These are phyloP conservation scores for Wolfiporia cocos DNA, from an alignment of 1,284 basidiomycete species.

Conservation along the genomic window DNA sequence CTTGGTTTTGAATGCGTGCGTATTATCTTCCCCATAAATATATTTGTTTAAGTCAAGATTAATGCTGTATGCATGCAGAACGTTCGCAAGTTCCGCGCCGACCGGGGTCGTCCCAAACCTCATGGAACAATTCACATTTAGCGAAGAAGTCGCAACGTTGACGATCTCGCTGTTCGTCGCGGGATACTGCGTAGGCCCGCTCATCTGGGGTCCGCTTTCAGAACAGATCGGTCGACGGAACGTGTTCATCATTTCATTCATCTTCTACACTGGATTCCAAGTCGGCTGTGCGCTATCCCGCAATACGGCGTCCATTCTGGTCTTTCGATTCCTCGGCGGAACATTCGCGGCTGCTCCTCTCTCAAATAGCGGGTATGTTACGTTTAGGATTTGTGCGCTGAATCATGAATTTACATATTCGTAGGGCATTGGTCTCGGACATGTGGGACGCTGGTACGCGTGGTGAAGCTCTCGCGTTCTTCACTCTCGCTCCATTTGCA, in stretches of 20 bases:
- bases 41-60: constrained; percentile 6
- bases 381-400: too few relatives aligned
- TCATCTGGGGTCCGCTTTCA: constrained; percentile 57
- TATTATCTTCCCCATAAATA: constrained; percentile 4
- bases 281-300: constrained; percentile 25
- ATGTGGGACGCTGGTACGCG: constrained; percentile 31
- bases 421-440: constrained; percentile 28
- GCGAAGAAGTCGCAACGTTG: constrained; percentile 38
- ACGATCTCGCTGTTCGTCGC: constrained; percentile 38
- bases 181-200: constrained; percentile 46
- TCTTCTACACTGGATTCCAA: constrained; percentile 24
- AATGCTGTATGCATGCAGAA: constrained; percentile 25
- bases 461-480: constrained; percentile 29
- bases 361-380: constrained; percentile 23
- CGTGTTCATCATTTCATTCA: constrained; percentile 49
- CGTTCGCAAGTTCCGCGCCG: constrained; percentile 59
- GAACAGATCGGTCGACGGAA: constrained; percentile 59
- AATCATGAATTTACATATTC: too few relatives aligned
- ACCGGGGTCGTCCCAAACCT: constrained; percentile 42
- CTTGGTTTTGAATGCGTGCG: constrained; percentile 64
- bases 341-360: constrained; percentile 26
- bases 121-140: constrained; percentile 46
- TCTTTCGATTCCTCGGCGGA: constrained; percentile 27
- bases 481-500: constrained; percentile 63
- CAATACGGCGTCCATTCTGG: constrained; percentile 25